Evolutionary conservation across 2,329 filamentous ascomycete species (phyloP).

Genomic region (Pezicula carpinea): DNA sequence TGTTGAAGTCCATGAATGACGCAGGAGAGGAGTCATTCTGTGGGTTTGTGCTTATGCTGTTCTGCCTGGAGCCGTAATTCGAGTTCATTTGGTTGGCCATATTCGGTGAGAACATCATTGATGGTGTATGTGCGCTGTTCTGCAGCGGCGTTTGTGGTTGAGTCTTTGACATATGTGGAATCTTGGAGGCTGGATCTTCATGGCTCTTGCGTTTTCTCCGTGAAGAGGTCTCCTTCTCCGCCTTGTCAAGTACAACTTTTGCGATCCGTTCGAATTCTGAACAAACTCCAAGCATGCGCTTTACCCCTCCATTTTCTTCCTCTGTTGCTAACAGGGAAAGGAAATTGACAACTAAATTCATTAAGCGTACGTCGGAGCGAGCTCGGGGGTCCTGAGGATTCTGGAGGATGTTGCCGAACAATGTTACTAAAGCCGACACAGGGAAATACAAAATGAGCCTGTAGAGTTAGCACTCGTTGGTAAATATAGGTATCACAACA

Average conservation of each 20-base stretch:
- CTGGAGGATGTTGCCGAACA: constrained; percentile 95
- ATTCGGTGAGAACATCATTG: constrained; percentile 24
- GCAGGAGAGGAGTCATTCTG: constrained; percentile 17
- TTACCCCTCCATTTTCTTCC: constrained; percentile 83
- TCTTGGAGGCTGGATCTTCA: constrained; percentile 34
- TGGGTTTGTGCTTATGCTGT: constrained; percentile 8
- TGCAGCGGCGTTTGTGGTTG: constrained; percentile 22
- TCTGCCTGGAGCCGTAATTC: constrained; percentile 21
- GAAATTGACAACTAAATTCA: constrained; percentile 91
- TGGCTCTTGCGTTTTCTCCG: constrained; percentile 80
- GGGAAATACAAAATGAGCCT: constrained; percentile 95
- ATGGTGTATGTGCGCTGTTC: constrained; percentile 12
- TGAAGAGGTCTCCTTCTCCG: constrained; percentile 66
- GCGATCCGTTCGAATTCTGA: constrained; percentile 96
- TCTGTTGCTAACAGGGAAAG: constrained; percentile 85
- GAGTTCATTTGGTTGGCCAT: constrained; percentile 20
- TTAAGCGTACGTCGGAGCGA: constrained; percentile 81
- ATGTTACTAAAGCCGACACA: constrained; percentile 86
- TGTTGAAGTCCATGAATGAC: constrained; percentile 11
- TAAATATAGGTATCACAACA: background rate
- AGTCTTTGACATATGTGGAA: constrained; percentile 7
- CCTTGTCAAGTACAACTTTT: constrained; percentile 82
- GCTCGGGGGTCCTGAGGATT: constrained; percentile 88
- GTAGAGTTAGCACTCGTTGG: constrained; percentile 10
- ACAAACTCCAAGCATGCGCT: constrained; percentile 89